Conservation (phyloP, 148 eudicot species). For the Silene uniflora region DNA sequence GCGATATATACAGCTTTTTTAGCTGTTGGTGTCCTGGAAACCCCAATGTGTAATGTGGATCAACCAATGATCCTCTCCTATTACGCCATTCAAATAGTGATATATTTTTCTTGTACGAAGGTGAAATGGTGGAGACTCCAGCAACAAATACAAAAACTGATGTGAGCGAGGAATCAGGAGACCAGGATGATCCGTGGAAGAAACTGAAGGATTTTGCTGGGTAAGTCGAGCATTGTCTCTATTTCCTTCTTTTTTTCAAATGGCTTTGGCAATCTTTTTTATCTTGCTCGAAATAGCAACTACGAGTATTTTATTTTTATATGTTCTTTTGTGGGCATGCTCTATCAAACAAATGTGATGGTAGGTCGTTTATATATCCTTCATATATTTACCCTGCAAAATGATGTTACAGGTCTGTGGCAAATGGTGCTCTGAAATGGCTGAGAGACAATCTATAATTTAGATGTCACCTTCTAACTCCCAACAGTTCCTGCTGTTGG, state of each 20-base stretch:
- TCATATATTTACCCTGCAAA: background rate
- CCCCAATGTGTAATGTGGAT: background rate
- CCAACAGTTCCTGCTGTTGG: background rate
- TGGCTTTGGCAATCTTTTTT: constrained; percentile 8
- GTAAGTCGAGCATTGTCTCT: constrained; percentile 35
- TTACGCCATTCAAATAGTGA: background rate
- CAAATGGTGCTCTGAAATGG: constrained; percentile 85
- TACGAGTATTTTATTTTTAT: too few relatives aligned
- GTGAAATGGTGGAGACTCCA: constrained; percentile 41
- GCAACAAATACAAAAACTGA: constrained; percentile 35
- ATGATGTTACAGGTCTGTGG: constrained; percentile 61
- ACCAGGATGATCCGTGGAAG: constrained; percentile 60
- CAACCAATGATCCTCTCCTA: background rate
- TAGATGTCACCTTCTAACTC: background rate
- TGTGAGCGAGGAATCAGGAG: constrained; percentile 43
- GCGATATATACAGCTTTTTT: too few relatives aligned
- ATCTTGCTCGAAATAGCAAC: background rate
- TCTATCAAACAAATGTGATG: background rate
- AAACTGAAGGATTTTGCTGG: constrained; percentile 79
- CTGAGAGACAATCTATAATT: constrained; percentile 63
- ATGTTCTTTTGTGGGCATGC: background rate
- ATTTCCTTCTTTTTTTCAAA: background rate
- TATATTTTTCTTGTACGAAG: constrained; percentile 30
- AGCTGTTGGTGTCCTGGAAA: background rate
- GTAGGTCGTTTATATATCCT: background rate